Conservation (phyloP, 139 green algal genomes). For the Chlamydomonas applanata region DNA sequence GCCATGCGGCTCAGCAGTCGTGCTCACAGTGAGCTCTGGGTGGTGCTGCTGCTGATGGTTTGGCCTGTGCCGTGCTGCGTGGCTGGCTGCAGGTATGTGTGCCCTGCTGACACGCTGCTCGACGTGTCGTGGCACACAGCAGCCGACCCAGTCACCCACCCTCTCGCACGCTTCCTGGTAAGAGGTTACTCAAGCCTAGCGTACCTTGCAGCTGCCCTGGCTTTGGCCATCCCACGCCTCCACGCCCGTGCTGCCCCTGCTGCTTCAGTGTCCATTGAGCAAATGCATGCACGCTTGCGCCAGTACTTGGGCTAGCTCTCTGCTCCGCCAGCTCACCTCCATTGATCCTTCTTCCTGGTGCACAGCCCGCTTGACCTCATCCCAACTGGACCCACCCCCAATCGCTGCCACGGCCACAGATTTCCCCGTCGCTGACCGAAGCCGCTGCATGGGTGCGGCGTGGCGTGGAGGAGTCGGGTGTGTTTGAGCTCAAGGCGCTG, state of each 20-base stretch:
- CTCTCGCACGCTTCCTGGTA: slow-evolving; percentile 6
- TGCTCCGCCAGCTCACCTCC: no score
- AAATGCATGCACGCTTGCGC: not conserved
- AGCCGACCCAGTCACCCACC: not conserved
- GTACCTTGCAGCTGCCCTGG: no score
- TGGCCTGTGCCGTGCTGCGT: not conserved
- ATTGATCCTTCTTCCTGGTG: no score
- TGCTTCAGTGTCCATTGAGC: no score
- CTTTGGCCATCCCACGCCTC: no score
- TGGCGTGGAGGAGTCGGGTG: not conserved
- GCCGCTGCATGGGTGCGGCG: not conserved
- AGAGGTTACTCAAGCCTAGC: not conserved
- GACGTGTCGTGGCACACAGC: slow-evolving; percentile 68
- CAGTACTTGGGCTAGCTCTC: not conserved
- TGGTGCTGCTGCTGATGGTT: slow-evolving; percentile 11
- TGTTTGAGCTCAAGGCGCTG: slow-evolving; percentile 21
- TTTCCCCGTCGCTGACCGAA: not conserved
- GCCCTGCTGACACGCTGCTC: slow-evolving; percentile 61
- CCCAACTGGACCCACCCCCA: no score
- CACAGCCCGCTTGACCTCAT: no score
- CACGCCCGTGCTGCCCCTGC: no score
- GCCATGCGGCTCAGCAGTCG: no score
- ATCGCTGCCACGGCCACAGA: no score
- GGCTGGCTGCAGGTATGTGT: slow-evolving; percentile 23
- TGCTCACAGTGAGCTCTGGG: not conserved